Conservation (phyloP, 805 yeast species). For the Ogataea glucozyma region DNA sequence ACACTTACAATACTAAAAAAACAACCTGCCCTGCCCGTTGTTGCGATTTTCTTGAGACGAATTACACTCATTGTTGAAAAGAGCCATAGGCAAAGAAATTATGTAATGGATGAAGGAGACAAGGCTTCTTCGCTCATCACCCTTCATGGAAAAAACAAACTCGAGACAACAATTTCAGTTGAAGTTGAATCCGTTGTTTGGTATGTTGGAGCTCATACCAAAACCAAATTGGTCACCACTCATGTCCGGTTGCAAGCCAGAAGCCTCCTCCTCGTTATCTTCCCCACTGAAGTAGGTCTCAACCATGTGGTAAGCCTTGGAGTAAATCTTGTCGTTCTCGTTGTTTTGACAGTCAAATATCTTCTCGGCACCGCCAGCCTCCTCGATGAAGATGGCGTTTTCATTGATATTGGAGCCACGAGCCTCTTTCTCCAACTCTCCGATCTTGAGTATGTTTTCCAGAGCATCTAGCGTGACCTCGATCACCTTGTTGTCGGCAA, state of each 20-base stretch:
- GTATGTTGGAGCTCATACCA: constrained; percentile 61
- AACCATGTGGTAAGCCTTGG: constrained; percentile 86
- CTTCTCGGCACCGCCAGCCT: constrained; percentile 98
- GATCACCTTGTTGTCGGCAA: constrained; percentile 87
- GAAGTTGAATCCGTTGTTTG: constrained; percentile 52
- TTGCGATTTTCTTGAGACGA: too few species aligned
- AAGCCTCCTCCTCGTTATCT: constrained; percentile 62
- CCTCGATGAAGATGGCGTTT: constrained; percentile 90
- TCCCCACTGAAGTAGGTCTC: constrained; percentile 90
- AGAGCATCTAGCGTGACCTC: constrained; percentile 95
- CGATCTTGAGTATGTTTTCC: constrained; percentile 90
- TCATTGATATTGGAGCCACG: constrained; percentile 71
- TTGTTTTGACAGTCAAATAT: constrained; percentile 90
- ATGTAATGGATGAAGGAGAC: constrained; percentile 2
- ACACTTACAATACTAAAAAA: neutral
- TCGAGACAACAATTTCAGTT: too few species aligned
- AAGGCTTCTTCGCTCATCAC: neutral
- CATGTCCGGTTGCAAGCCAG: constrained; percentile 68
- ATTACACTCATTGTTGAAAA: constrained; percentile 17
- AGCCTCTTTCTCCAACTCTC: constrained; percentile 86
- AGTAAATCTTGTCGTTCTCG: constrained; percentile 88
- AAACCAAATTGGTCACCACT: constrained; percentile 87
- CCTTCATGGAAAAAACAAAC: too few species aligned
- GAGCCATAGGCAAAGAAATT: constrained; percentile 7
- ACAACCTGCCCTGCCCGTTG: too few species aligned